phyloP scores from a whole-genome alignment of 495 filamentous ascomycete species.

The Gamarada debralockiae region DNA sequence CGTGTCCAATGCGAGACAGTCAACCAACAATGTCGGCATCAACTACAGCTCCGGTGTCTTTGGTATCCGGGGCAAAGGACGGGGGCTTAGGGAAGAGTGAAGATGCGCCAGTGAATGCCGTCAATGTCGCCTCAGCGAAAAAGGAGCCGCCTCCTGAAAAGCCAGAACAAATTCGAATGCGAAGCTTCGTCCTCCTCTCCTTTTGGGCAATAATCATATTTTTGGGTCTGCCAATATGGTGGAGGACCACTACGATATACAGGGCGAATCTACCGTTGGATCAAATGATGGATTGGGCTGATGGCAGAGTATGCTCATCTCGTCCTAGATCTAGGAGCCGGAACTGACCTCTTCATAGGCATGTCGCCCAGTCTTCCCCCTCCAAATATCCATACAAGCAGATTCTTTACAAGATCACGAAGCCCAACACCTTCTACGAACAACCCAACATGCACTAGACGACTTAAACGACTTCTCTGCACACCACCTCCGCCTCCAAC shows the following conservation, averaged over 20 bases:
- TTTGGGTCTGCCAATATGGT: slow-evolving; percentile 92
- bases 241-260: slow-evolving; percentile 93
- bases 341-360: slow-evolving; percentile 45
- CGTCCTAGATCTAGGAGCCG: not conserved
- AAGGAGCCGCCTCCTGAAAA: slow-evolving; percentile 72
- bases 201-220: slow-evolving; percentile 88
- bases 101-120: slow-evolving; percentile 18
- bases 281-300: slow-evolving; percentile 89
- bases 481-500: slow-evolving; percentile 76
- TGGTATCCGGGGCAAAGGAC: slow-evolving; percentile 1
- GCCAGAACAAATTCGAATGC: slow-evolving; percentile 58
- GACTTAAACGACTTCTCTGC: slow-evolving; percentile 90
- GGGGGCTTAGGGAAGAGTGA: not conserved
- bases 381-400: slow-evolving; percentile 76
- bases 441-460: slow-evolving; percentile 86
- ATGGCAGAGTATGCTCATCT: slow-evolving; percentile 69
- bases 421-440: slow-evolving; percentile 70
- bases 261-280: slow-evolving; percentile 78
- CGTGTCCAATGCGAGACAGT: no score
- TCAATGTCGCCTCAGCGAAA: slow-evolving; percentile 16
- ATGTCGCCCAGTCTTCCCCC: slow-evolving; percentile 83
- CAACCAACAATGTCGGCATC: slow-evolving; percentile 12
- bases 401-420: slow-evolving; percentile 59
- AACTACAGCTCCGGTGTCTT: slow-evolving; percentile 1
- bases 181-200: slow-evolving; percentile 72